Percentiles rank a stretch among this genome's conserved stretches.
Evolutionary conservation across 176 grass and related monocot genomes (phyloP).

Genomic region (Tuctoria greenei): DNA sequence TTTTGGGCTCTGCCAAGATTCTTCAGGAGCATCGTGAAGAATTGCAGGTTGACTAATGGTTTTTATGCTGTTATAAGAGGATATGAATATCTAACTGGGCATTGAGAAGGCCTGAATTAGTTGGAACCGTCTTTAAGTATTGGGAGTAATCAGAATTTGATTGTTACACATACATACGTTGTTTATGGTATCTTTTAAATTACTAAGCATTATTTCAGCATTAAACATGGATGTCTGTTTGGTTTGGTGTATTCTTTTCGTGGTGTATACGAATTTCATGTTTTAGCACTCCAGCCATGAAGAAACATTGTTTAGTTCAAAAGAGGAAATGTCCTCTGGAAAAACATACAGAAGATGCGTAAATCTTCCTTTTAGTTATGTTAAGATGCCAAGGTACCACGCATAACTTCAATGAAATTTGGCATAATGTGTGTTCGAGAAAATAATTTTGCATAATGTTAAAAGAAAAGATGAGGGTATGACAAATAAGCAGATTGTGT

Average conservation of each 20-base stretch:
- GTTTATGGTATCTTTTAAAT: constrained; percentile 5
- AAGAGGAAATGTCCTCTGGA: no score
- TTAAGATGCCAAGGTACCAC: no score
- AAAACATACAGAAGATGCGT: no score
- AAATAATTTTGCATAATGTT: no score
- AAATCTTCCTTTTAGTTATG: no score
- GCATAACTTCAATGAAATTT: no score
- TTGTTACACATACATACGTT: constrained; percentile 16
- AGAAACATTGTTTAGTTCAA: no score
- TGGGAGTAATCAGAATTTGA: not conserved
- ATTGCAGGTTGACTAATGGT: constrained; percentile 57
- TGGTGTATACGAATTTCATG: constrained; percentile 27
- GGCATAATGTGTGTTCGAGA: no score
- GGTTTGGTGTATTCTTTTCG: not conserved
- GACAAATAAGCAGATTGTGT: no score
- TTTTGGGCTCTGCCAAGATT: constrained; percentile 92
- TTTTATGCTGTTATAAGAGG: not conserved
- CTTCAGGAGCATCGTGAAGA: constrained; percentile 80
- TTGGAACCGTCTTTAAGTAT: constrained; percentile 14
- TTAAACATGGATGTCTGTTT: constrained; percentile 3
- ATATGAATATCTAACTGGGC: not conserved
- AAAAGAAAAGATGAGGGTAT: no score
- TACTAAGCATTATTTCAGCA: not conserved
- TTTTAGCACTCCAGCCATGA: no score
- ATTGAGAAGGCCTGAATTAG: not conserved